These are phyloP conservation scores for Thermomyces lanuginosus DNA, from an alignment of 2,329 filamentous ascomycete species.

Conservation along the genomic window DNA sequence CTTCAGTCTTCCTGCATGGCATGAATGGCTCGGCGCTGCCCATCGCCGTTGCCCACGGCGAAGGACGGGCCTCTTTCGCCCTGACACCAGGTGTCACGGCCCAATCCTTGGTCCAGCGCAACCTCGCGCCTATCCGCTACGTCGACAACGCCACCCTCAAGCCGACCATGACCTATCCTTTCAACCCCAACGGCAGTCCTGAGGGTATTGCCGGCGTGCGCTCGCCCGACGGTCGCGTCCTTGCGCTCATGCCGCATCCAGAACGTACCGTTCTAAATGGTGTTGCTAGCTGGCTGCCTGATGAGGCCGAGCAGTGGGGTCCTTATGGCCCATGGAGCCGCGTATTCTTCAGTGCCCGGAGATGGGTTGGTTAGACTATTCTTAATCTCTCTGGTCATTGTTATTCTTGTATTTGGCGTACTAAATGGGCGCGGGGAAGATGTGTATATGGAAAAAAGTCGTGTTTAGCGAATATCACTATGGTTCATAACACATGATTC, in stretches of 20 bases:
- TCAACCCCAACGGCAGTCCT: constrained; percentile 76
- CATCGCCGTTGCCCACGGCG: constrained; percentile 78
- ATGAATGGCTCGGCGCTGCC: constrained; percentile 72
- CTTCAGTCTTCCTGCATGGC: constrained; percentile 75
- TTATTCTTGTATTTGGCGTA: neutral
- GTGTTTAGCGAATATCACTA: neutral
- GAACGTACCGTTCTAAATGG: constrained; percentile 75
- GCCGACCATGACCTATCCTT: constrained; percentile 69
- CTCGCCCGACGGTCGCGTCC: constrained; percentile 59
- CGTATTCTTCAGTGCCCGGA: constrained; percentile 72
- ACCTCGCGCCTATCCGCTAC: constrained; percentile 64
- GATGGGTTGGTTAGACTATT: constrained; percentile 52
- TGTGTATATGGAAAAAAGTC: neutral
- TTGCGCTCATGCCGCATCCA: constrained; percentile 88
- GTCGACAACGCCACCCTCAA: constrained; percentile 59
- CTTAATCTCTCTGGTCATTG: constrained; percentile 1
- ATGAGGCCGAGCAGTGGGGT: constrained; percentile 51
- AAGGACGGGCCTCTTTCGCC: constrained; percentile 63
- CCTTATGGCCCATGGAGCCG: constrained; percentile 72
- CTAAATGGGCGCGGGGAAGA: no score
- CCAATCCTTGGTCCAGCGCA: constrained; percentile 41
- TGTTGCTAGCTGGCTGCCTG: constrained; percentile 58
- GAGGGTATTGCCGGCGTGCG: constrained; percentile 65
- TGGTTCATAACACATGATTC: neutral
- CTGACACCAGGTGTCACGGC: constrained; percentile 32